These are phyloP conservation scores for Phytopythium litorale DNA, from an alignment of 352 stramenopile species.

Conservation along the genomic window DNA sequence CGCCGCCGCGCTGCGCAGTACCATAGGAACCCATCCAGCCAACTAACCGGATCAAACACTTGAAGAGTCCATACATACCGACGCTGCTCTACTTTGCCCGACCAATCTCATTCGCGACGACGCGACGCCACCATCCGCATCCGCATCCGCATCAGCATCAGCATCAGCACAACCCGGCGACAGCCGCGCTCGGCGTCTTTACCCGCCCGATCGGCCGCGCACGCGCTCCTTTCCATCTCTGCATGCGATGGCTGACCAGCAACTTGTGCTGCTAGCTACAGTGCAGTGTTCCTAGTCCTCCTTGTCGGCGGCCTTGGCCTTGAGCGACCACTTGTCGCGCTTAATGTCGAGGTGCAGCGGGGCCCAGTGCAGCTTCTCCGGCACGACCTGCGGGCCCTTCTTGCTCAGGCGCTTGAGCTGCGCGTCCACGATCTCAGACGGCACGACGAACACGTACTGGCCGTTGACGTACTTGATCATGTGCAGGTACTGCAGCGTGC, in stretches of 20 bases:
- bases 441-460: conserved; percentile 97
- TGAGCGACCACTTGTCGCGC: conserved; percentile 85
- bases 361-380: conserved; percentile 82
- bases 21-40: not conserved
- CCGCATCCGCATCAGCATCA: not conserved
- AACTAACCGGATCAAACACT: not conserved
- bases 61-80: not conserved
- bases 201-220: not conserved
- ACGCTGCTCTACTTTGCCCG: not conserved
- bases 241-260: no score
- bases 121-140: not conserved
- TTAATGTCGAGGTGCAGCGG: conserved; percentile 82
- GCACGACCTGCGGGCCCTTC: conserved; percentile 62
- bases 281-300: conserved; percentile 28
- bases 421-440: conserved; percentile 88
- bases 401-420: conserved; percentile 76
- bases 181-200: not conserved
- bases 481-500: conserved; percentile 96
- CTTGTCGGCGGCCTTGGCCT: conserved; percentile 65
- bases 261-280: no score
- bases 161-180: not conserved
- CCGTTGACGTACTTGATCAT: conserved; percentile 99
- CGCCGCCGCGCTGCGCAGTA: not conserved
- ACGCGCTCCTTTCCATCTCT: not conserved
- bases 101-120: not conserved